Conservation (phyloP, 805 yeast species). For the Maudiozyma bulderi region DNA sequence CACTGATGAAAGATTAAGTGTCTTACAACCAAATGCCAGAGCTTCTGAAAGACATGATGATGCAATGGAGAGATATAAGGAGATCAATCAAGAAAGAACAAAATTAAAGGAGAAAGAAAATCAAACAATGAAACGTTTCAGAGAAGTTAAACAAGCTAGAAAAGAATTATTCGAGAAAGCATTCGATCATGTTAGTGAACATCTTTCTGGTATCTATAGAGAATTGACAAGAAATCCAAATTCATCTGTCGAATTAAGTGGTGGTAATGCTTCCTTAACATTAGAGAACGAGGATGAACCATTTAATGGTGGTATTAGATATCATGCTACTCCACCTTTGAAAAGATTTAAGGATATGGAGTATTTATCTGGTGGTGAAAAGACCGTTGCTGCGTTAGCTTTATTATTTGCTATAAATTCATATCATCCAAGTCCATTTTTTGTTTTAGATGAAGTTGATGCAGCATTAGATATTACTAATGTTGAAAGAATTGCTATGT, state of each 20-base stretch:
- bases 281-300: slow-evolving; percentile 89
- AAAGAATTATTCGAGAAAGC: slow-evolving; percentile 58
- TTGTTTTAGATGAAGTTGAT: slow-evolving; percentile 94
- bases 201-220: slow-evolving; percentile 70
- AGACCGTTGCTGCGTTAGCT: slow-evolving; percentile 92
- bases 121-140: slow-evolving; percentile 44
- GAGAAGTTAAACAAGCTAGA: slow-evolving; percentile 50
- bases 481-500: slow-evolving; percentile 78
- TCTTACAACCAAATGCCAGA: slow-evolving; percentile 67
- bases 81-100: slow-evolving; percentile 55
- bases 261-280: slow-evolving; percentile 88
- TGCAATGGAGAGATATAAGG: slow-evolving; percentile 49
- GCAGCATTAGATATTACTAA: slow-evolving; percentile 92
- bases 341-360: slow-evolving; percentile 91
- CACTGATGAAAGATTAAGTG: slow-evolving; percentile 25
- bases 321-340: slow-evolving; percentile 94
- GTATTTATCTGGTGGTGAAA: slow-evolving; percentile 90
- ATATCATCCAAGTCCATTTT: slow-evolving; percentile 88
- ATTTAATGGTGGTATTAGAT: slow-evolving; percentile 69
- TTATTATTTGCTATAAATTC: slow-evolving; percentile 85
- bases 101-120: slow-evolving; percentile 53
- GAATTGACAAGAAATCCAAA: slow-evolving; percentile 58
- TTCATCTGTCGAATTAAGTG: slow-evolving; percentile 59
- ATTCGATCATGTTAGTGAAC: slow-evolving; percentile 61
- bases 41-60: slow-evolving; percentile 70